Base-by-base conservation (phyloP, 129 eudicot species). In the Apium graveolens region DNA sequence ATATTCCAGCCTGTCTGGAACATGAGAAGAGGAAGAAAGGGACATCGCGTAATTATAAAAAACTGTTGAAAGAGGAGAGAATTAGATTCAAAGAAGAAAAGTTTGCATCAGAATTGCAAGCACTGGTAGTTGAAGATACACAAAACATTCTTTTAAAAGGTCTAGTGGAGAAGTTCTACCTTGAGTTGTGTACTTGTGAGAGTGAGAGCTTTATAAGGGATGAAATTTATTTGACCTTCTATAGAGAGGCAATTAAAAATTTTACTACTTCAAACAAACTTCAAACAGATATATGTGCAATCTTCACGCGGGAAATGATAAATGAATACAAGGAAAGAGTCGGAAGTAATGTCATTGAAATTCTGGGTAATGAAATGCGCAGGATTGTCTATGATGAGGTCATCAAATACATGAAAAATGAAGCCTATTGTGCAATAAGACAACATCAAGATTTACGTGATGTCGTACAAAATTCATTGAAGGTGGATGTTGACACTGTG, bases 81-180 rank as follows among this genome's bases (percentile, higher is more conserved):
- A 46, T 21, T 43, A 74, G 29, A 39, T 34, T 85, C 2, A 83
- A 77, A 85, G 63, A 85, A 75, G 83, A 85, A 43, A 74, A 44
- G 29, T 81, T 75, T 18, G 78, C 73, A 8, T 79, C 68, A 41
- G 76, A 24, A 20, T 81, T 83, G 27, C 80, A 81, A 79, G 80
- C 65, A 18, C 60, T 84, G 66, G 38, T 81, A 17, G 73, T 78
- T 51, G 92, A 91, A 78, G 91, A 88, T 62, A 90, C 81, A 63
- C 82, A 85, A 73, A 53, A 37, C 48, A 41, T 86, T 80, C 80
- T 88, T 39, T 78, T 80, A 14, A 79, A 82, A 71, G 82, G 88
- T 35, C 14, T 84, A 24, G 1, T 79, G 53, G 76, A 53, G 42
- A 81, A 82, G 24, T 69, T 87, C 39, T 55, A 77, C 75, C 51